Percentiles rank a stretch among this genome's conserved stretches.
Evolutionary conservation across 306 rosid genomes (phyloP).

Genomic region (Vigna angularis): DNA sequence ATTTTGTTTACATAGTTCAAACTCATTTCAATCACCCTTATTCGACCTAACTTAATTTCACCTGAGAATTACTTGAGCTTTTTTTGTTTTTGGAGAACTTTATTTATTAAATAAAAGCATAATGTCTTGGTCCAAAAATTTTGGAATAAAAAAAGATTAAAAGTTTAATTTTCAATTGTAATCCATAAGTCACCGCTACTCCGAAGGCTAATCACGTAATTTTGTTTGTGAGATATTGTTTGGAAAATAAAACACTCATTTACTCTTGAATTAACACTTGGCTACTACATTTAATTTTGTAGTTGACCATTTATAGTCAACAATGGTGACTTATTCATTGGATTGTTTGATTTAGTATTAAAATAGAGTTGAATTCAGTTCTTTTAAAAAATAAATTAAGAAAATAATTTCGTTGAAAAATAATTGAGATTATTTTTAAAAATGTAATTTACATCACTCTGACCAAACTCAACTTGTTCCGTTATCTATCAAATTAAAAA

Average conservation of each 20-base stretch:
- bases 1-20: too few relatives aligned
- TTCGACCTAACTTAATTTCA: too few relatives aligned
- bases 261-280: background rate
- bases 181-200: background rate
- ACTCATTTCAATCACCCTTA: too few relatives aligned
- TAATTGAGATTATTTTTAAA: background rate
- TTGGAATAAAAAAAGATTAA: too few relatives aligned
- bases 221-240: background rate
- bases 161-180: background rate
- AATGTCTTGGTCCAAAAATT: too few relatives aligned
- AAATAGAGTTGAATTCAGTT: background rate
- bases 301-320: slow-evolving; percentile 10
- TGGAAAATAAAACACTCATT: background rate
- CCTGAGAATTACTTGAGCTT: too few relatives aligned
- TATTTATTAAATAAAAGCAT: too few relatives aligned
- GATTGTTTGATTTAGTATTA: background rate
- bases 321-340: background rate
- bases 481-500: background rate
- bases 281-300: background rate
- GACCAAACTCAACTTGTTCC: background rate
- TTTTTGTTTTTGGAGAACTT: too few relatives aligned
- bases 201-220: background rate
- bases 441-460: background rate
- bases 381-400: background rate
- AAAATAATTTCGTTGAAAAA: background rate